Evolutionary conservation across 257 asterid genomes (phyloP).

Genomic region (Gentiana dahurica): DNA sequence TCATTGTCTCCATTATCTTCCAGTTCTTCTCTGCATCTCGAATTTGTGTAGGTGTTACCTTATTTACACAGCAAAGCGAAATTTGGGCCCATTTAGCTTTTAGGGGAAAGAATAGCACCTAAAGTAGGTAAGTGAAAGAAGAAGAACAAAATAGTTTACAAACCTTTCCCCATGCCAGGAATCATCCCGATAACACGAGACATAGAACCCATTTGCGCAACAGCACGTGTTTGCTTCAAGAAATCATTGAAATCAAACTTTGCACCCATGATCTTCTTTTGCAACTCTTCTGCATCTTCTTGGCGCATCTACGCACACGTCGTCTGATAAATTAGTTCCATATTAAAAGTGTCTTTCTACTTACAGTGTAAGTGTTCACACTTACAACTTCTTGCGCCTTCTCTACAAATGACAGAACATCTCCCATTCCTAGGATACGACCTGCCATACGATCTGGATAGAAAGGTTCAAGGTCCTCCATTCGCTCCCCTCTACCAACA

Average conservation of each 20-base stretch:
- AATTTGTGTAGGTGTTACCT: slow-evolving; percentile 97
- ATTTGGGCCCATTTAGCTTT: background rate
- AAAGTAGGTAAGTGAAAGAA: background rate
- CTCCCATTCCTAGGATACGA: slow-evolving; percentile 98
- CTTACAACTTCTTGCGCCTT: slow-evolving; percentile 98
- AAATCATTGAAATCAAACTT: slow-evolving; percentile 93
- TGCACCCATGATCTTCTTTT: slow-evolving; percentile 94
- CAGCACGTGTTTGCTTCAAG: slow-evolving; percentile 93
- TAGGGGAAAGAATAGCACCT: background rate
- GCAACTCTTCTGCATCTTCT: slow-evolving; percentile 98
- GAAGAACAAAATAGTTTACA: slow-evolving; percentile 7
- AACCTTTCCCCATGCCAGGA: slow-evolving; percentile 97
- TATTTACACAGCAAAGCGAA: slow-evolving; percentile 19
- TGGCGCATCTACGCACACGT: slow-evolving; percentile 57
- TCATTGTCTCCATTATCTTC: slow-evolving; percentile 88
- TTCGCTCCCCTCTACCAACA: slow-evolving; percentile 97
- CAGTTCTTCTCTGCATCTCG: slow-evolving; percentile 89
- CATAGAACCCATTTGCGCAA: slow-evolving; percentile 95
- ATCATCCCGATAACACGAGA: slow-evolving; percentile 97
- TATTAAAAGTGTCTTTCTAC: background rate
- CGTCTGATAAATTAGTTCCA: slow-evolving; percentile 5
- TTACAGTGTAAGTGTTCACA: slow-evolving; percentile 8
- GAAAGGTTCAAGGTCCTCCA: slow-evolving; percentile 99
- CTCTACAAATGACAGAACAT: slow-evolving; percentile 94
- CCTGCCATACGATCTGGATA: slow-evolving; percentile 99